These are phyloP conservation scores for Phialophora chinensis DNA, from an alignment of 2,329 filamentous ascomycete species.

Conservation along the genomic window DNA sequence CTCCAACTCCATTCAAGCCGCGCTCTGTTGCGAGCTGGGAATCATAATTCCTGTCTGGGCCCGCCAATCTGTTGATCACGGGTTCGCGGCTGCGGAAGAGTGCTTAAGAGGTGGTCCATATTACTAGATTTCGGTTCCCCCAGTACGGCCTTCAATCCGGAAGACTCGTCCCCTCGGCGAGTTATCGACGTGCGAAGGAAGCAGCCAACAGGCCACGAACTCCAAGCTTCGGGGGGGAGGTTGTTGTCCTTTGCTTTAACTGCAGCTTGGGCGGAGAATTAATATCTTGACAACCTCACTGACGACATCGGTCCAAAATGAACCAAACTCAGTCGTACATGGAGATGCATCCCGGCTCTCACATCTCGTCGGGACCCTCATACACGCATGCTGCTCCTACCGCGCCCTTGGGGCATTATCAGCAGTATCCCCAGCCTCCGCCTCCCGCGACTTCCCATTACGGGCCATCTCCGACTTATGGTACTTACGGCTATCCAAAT, in stretches of 20 bases:
- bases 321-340: slow-evolving; percentile 82
- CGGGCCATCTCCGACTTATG: slow-evolving; percentile 64
- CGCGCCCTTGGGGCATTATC: slow-evolving; percentile 74
- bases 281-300: slow-evolving; percentile 16
- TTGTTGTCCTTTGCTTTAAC: slow-evolving; percentile 32
- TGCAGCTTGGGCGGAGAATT: slow-evolving; percentile 21
- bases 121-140: slow-evolving; percentile 7
- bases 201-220: slow-evolving; percentile 2
- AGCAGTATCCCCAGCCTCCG: slow-evolving; percentile 74
- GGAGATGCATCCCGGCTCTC: slow-evolving; percentile 74
- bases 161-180: neutral
- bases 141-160: neutral
- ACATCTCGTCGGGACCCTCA: slow-evolving; percentile 78
- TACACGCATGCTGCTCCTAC: slow-evolving; percentile 80
- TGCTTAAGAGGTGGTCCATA: slow-evolving; percentile 21
- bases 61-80: neutral
- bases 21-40: neutral
- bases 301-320: slow-evolving; percentile 61
- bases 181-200: slow-evolving; percentile 6
- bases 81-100: neutral
- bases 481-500: slow-evolving; percentile 75
- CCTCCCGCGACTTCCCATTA: slow-evolving; percentile 76
- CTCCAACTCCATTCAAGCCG: neutral
- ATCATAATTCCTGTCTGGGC: neutral
- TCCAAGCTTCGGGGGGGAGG: slow-evolving; percentile 22